phyloP scores from a whole-genome alignment of 2,329 filamentous ascomycete genomes.

The Microsporum audouinii region DNA sequence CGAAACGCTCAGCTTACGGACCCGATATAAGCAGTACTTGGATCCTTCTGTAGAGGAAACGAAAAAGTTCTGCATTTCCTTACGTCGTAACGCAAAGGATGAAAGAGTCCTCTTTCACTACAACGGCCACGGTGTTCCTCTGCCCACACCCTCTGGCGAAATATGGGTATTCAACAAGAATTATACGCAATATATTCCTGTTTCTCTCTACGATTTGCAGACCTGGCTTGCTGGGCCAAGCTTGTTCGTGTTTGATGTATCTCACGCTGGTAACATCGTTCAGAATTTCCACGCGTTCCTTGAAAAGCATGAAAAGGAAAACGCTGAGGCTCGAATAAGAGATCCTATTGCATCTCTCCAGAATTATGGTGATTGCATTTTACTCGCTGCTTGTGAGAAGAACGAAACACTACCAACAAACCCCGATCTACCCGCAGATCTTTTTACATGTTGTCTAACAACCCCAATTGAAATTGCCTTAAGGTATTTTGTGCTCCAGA shows the following conservation, averaged over 20 bases:
- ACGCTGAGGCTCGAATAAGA: slow-evolving; percentile 60
- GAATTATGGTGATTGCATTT: slow-evolving; percentile 74
- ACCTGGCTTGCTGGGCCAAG: slow-evolving; percentile 92
- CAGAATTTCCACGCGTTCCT: slow-evolving; percentile 90
- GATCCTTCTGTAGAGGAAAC: slow-evolving; percentile 96
- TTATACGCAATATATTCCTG: slow-evolving; percentile 96
- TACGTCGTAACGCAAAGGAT: slow-evolving; percentile 86
- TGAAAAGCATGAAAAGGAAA: slow-evolving; percentile 86
- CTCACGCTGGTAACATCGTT: slow-evolving; percentile 89
- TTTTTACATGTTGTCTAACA: slow-evolving; percentile 91
- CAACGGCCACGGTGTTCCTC: slow-evolving; percentile 93
- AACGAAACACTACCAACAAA: slow-evolving; percentile 93
- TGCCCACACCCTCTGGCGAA: slow-evolving; percentile 88
- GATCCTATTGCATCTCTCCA: slow-evolving; percentile 57
- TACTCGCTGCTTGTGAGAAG: slow-evolving; percentile 79
- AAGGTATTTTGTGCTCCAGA: slow-evolving; percentile 91
- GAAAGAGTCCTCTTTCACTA: slow-evolving; percentile 97
- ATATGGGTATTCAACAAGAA: slow-evolving; percentile 99
- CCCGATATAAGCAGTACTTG: slow-evolving; percentile 93
- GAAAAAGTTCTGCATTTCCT: slow-evolving; percentile 85
- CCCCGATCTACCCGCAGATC: slow-evolving; percentile 79
- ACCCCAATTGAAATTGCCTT: slow-evolving; percentile 96
- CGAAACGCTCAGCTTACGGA: slow-evolving; percentile 84
- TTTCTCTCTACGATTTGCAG: slow-evolving; percentile 89
- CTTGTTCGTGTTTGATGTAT: slow-evolving; percentile 96